Base-by-base conservation (phyloP, 495 filamentous ascomycete genomes). In the Penicillium nucicola region DNA sequence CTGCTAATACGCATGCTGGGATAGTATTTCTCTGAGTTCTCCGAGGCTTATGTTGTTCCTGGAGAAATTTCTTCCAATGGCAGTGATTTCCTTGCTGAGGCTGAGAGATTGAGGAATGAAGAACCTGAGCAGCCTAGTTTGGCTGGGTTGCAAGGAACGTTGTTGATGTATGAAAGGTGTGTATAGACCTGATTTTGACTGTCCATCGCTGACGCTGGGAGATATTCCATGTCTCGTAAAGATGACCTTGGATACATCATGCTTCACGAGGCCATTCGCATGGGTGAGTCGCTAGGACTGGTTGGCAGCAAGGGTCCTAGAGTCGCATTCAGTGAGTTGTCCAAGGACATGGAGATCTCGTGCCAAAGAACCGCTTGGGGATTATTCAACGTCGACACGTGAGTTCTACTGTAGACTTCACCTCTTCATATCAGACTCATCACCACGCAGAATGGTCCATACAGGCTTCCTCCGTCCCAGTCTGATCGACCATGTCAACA, bases 361-460 rank as follows among this genome's bases (percentile, higher is more conserved):
- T 41, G 67, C 32, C 60, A 57, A 44, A 55, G 66, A 44, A 72
- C 69, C 14, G 69, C 68, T 5, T 75, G 72, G 74, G 74, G 74
- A 1, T 44, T 77, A 15, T 75, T 74, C 41, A 68, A 75, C 39
- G 65, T 75, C 34, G 74, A 77, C 36, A 74, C 74, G 73, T 74
- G 51, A 39, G 71, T 62, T 5, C 7, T 6, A 12, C 2, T 19
- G 3, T 46, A 36, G 40, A 33, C 19, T 28, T 42, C 28, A 25
- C 15, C 42, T n/a, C n/a, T 17, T 22, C 28, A 10, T 14, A 35
- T 10, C 13, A 1, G 20, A 11, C 31, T 19, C 19, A 38, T 19
- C 12, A 9, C 25, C 25, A 28, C 5, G 7, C 43, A 76, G 73
- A 7, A 62, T 71, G 50, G 60, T 71, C 1, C 74, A 77, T 48